Evolutionary conservation across 495 filamentous ascomycete genomes (phyloP).

Genomic region (Monascus purpureus): DNA sequence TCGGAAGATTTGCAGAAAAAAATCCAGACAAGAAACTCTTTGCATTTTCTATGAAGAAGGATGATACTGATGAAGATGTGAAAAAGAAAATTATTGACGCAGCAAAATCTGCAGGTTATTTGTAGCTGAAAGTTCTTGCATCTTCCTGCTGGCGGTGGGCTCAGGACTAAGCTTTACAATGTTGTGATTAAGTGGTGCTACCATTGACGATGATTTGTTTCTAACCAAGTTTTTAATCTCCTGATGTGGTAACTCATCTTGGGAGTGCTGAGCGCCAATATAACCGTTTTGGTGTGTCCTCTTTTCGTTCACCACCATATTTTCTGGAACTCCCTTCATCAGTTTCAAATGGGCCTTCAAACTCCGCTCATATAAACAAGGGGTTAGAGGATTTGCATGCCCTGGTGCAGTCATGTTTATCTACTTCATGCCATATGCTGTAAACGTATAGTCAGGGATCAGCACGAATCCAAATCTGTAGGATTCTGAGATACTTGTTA

Average conservation of each 20-base stretch:
- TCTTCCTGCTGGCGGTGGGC: not conserved
- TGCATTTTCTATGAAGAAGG: constrained; percentile 1
- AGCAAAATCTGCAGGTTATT: not conserved
- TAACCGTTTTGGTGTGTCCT: constrained; percentile 1
- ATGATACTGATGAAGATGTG: constrained; percentile 1
- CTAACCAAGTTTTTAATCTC: constrained; percentile 1
- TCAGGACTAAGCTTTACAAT: not conserved
- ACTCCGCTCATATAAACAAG: constrained; percentile 1
- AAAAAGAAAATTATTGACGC: not conserved
- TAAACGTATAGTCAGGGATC: no score
- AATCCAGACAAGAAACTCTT: constrained; percentile 1
- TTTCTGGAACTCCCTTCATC: constrained; percentile 1
- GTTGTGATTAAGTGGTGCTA: constrained; percentile 1
- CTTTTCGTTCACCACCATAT: constrained; percentile 1
- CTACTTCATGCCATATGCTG: no score
- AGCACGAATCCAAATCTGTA: no score
- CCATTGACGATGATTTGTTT: constrained; percentile 1
- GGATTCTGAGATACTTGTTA: no score
- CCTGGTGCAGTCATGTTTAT: no score
- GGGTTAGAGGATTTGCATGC: constrained; percentile 1
- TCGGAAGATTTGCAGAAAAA: constrained; percentile 1
- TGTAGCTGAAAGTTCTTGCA: not conserved
- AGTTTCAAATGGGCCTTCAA: constrained; percentile 1
- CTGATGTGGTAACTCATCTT: constrained; percentile 1
- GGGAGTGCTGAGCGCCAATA: constrained; percentile 1